Evolutionary conservation across 169 alveolate genomes (phyloP), one percentile per base, ranked within the genome.

Genomic region (Cystoisospora suis): DNA sequence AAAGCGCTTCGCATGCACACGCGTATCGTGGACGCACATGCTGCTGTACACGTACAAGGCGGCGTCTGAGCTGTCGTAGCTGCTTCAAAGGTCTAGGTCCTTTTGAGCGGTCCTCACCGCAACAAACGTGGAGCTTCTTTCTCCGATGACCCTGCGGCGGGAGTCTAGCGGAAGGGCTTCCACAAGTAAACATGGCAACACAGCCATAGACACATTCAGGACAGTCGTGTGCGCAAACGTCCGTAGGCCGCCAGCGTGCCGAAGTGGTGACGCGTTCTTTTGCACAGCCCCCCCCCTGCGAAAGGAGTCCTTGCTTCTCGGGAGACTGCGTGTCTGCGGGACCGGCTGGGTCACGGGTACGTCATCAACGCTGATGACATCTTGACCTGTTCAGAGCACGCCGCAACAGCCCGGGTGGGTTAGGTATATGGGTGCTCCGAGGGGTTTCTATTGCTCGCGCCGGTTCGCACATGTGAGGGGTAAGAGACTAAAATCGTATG

Each of bases 141-240:
- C 77, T 27, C 77, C 77, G 12, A 65, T 4, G 34, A 65, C 77
- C 15, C 77, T n/a, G 77, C 77, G 77, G 12, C 34, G 27, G 6
- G 77, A 36, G 40, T 65, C 77, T 1, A 65, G 77, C 36, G 77
- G 77, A 12, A 65, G 12, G 36, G 77, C 77, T n/a, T 65, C 77
- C 9, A 65, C 77, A 2, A 65, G 77, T 44, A 65, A 65, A 20
- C 77, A 65, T 9, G 77, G 77, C 42, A 65, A n/a, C 44, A n/a
- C 34, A 36, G n/a, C 36, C 77, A 65, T 65, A 15, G 36, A 9
- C 34, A 44, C 77, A 17, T 65, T n/a, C 42, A 65, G 44, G n/a
- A 65, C 5, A n/a, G 45, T 32, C 6, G 77, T 65, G 77, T 65
- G 77, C 38, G 77, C n/a, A 20, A 65, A 65, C 23, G 12, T 15